Conservation (phyloP, 2,329 filamentous ascomycete genomes). For the Calycina herbarum region DNA sequence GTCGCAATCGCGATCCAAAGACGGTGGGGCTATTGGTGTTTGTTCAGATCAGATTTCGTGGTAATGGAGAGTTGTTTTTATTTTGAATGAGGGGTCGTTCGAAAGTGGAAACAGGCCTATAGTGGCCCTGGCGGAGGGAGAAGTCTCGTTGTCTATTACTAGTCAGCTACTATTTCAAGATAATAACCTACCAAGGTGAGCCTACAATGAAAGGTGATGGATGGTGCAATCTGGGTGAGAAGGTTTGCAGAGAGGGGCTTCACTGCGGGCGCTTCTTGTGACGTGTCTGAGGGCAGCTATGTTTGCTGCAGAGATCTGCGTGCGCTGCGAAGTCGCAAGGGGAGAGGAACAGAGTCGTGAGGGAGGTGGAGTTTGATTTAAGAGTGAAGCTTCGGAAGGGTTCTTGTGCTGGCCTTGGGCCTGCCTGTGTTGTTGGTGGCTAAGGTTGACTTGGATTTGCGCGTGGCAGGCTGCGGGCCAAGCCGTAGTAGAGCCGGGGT, state of each 20-base stretch:
- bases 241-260: not conserved
- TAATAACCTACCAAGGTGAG: not conserved
- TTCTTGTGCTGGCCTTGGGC: not conserved
- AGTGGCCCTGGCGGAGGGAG: not conserved
- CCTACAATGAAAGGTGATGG: not conserved
- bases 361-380: not conserved
- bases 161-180: not conserved
- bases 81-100: slow-evolving; percentile 7
- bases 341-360: not conserved
- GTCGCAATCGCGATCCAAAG: not conserved
- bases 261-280: not conserved
- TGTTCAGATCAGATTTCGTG: not conserved
- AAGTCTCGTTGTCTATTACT: not conserved
- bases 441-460: not conserved
- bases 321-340: not conserved
- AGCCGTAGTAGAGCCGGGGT: not conserved
- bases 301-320: not conserved
- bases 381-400: not conserved
- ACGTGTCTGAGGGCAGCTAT: not conserved
- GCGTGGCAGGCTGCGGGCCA: too few species aligned
- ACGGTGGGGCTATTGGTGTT: not conserved
- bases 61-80: not conserved
- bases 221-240: not conserved
- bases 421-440: not conserved
- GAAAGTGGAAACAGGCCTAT: not conserved